Evolutionary conservation across 345 rosid genomes (phyloP).

Genomic region (Populus ilicifolia): DNA sequence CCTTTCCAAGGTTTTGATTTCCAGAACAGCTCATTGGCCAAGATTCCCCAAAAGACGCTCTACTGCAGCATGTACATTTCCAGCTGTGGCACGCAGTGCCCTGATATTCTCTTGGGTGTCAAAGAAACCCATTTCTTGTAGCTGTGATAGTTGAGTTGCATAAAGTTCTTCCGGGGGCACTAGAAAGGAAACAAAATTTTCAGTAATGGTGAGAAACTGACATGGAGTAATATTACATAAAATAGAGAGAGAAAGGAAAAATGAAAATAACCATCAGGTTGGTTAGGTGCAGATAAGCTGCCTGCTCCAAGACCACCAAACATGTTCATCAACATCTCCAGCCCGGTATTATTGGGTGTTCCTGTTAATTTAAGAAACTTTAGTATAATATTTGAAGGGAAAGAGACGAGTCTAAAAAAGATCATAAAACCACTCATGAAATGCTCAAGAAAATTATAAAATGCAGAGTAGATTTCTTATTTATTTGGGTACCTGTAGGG

Average conservation of each 20-base stretch:
- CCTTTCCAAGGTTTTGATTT: background rate
- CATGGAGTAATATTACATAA: background rate
- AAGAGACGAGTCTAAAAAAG: background rate
- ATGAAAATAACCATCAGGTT: conserved; percentile 39
- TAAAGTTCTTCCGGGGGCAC: conserved; percentile 63
- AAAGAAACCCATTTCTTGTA: conserved; percentile 75
- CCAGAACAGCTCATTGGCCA: background rate
- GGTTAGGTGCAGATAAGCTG: conserved; percentile 43
- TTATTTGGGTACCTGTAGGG: conserved; percentile 34
- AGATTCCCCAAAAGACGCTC: conserved; percentile 54
- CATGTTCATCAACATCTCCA: conserved; percentile 59
- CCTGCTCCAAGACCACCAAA: conserved; percentile 65
- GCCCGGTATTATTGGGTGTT: conserved; percentile 36
- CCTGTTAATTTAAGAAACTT: conserved; percentile 32
- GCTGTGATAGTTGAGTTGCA: conserved; percentile 61
- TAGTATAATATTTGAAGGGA: background rate
- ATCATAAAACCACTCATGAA: background rate
- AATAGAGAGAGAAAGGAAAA: background rate
- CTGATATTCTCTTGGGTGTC: conserved; percentile 61
- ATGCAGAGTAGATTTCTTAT: background rate
- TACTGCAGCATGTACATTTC: conserved; percentile 71
- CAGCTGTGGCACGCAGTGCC: conserved; percentile 64
- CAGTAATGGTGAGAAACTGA: background rate
- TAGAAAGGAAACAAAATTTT: conserved; percentile 14
- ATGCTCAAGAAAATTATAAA: background rate